A percentile compares a stretch with the other conserved stretches of the same genome.
Conservation (phyloP, 805 yeast genomes). For the Jamesozyma lodderae region DNA sequence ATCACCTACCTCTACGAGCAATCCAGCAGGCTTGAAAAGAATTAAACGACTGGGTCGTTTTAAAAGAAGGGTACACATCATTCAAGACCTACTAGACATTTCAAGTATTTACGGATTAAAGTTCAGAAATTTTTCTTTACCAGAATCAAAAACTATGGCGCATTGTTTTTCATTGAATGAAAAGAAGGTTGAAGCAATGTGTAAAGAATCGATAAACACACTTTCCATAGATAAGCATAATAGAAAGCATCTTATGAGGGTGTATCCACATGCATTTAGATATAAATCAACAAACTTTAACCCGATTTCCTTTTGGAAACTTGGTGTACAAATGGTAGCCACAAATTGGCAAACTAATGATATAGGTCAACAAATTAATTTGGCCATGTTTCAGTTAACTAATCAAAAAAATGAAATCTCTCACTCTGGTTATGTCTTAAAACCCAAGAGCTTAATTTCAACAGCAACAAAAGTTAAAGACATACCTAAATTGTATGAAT, state of each 20-base stretch:
- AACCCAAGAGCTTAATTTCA: slow-evolving; percentile 46
- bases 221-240: slow-evolving; percentile 69
- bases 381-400: slow-evolving; percentile 63
- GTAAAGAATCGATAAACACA: slow-evolving; percentile 48
- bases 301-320: slow-evolving; percentile 72
- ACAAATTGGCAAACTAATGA: slow-evolving; percentile 95
- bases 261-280: slow-evolving; percentile 78
- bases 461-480: slow-evolving; percentile 19
- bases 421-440: slow-evolving; percentile 64
- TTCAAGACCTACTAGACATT: slow-evolving; percentile 19
- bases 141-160: slow-evolving; percentile 70
- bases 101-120: slow-evolving; percentile 54
- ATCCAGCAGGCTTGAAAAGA: slow-evolving; percentile 11
- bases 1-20: neutral
- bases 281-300: slow-evolving; percentile 72
- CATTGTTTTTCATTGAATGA: slow-evolving; percentile 88
- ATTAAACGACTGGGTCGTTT: slow-evolving; percentile 29
- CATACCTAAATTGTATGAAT: slow-evolving; percentile 16
- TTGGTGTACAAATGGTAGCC: slow-evolving; percentile 91
- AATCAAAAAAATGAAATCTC: slow-evolving; percentile 29
- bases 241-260: slow-evolving; percentile 61
- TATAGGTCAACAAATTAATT: slow-evolving; percentile 78
- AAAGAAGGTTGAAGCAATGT: slow-evolving; percentile 51
- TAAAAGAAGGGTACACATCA: slow-evolving; percentile 16
- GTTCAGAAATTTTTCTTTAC: slow-evolving; percentile 73